Evolutionary conservation across 768 basidiomycete genomes (phyloP).

Genomic region (Nidularia pulvinata): DNA sequence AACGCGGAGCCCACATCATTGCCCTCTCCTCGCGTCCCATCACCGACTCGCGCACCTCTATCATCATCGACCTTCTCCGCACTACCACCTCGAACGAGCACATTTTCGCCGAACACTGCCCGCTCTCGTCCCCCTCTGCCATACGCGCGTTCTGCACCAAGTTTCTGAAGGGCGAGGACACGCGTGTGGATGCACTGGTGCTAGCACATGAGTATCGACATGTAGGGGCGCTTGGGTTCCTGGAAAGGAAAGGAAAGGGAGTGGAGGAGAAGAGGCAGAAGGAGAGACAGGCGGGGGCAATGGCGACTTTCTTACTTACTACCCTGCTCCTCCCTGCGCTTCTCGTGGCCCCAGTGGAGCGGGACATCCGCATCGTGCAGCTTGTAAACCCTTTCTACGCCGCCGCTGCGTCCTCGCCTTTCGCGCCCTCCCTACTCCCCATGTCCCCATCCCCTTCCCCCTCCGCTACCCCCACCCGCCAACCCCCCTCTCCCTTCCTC

Average conservation of each 20-base stretch:
- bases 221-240: conserved; percentile 43
- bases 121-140: conserved; percentile 63
- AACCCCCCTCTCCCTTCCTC: conserved; percentile 32
- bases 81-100: conserved; percentile 71
- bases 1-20: conserved; percentile 79
- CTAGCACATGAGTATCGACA: conserved; percentile 78
- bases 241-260: conserved; percentile 15
- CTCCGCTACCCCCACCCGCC: conserved; percentile 4
- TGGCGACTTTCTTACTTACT: conserved; percentile 77
- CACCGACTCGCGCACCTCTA: conserved; percentile 48
- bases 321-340: conserved; percentile 81
- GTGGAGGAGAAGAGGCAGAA: conserved; percentile 19
- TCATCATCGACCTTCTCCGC: conserved; percentile 68
- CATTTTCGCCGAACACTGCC: conserved; percentile 80
- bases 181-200: conserved; percentile 76
- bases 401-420: conserved; percentile 48
- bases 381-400: conserved; percentile 91
- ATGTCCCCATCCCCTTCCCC: conserved; percentile 24
- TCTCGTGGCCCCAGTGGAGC: conserved; percentile 81
- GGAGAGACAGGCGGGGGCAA: conserved; percentile 46
- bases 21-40: conserved; percentile 66
- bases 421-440: conserved; percentile 5
- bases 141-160: conserved; percentile 69
- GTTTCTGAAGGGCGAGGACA: conserved; percentile 65
- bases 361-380: conserved; percentile 88